These are phyloP conservation scores for Discostella stelligeroides DNA, from an alignment of 108 stramenopile species.

Conservation along the genomic window DNA sequence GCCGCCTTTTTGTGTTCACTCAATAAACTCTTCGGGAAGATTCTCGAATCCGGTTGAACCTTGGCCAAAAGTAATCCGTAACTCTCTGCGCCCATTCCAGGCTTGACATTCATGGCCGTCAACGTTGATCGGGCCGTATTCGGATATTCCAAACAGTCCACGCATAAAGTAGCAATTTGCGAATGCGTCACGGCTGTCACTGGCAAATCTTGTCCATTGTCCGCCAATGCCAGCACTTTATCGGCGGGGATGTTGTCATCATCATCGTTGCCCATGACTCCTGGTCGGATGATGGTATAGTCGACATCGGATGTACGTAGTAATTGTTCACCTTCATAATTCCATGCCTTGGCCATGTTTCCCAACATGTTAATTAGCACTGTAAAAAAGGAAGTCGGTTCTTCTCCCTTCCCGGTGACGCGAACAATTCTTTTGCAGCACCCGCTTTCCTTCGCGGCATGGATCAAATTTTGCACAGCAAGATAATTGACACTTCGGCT, in stretches of 20 bases:
- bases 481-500: constrained; percentile 71
- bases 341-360: constrained; percentile 80
- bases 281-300: constrained; percentile 75
- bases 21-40: constrained; percentile 41
- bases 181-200: constrained; percentile 56
- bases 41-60: constrained; percentile 52
- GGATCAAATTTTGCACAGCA: constrained; percentile 61
- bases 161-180: constrained; percentile 64
- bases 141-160: constrained; percentile 51
- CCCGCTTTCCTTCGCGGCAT: constrained; percentile 33
- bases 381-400: constrained; percentile 59
- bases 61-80: constrained; percentile 53
- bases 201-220: constrained; percentile 70
- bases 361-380: constrained; percentile 77
- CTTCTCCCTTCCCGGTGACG: constrained; percentile 82
- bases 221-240: constrained; percentile 52
- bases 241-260: constrained; percentile 28
- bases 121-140: constrained; percentile 55
- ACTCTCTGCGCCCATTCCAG: constrained; percentile 42
- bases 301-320: constrained; percentile 56
- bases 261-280: constrained; percentile 16
- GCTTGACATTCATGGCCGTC: constrained; percentile 62
- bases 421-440: constrained; percentile 63
- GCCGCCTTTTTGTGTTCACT: constrained; percentile 48
- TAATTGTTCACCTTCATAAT: constrained; percentile 78